phyloP scores from a whole-genome alignment of 1,139 yeast species.

The Diutina ranongensis region DNA sequence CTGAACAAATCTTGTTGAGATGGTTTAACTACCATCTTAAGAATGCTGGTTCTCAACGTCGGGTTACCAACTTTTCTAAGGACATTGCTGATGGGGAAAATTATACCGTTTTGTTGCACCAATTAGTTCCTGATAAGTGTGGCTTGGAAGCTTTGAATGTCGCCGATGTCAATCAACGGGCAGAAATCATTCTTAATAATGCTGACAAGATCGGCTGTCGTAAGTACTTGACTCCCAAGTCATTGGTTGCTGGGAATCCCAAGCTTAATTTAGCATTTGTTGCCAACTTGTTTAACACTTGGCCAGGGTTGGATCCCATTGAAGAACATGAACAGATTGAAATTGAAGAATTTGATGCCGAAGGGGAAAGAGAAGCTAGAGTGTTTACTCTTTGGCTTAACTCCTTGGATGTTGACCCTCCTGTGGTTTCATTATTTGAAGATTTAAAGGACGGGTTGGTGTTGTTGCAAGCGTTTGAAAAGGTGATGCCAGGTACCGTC shows the following conservation, averaged over 20 bases:
- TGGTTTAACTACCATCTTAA: constrained; percentile 97
- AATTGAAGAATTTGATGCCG: constrained; percentile 94
- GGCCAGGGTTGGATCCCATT: constrained; percentile 93
- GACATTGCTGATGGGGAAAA: constrained; percentile 95
- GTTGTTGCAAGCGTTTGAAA: constrained; percentile 85
- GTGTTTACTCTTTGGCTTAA: constrained; percentile 96
- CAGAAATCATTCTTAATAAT: constrained; percentile 71
- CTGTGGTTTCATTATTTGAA: constrained; percentile 83
- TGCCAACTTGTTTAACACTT: constrained; percentile 90
- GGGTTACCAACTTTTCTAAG: constrained; percentile 73
- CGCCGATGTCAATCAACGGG: constrained; percentile 61
- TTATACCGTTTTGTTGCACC: constrained; percentile 80
- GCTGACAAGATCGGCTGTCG: constrained; percentile 91
- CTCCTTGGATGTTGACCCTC: constrained; percentile 91
- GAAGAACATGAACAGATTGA: constrained; percentile 85
- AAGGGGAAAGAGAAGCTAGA: constrained; percentile 98
- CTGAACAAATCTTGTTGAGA: constrained; percentile 91
- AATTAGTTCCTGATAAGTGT: constrained; percentile 76
- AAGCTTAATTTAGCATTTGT: constrained; percentile 93
- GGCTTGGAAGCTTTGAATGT: constrained; percentile 74
- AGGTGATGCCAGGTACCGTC: constrained; percentile 90
- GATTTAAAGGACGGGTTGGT: constrained; percentile 91
- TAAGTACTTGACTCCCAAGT: constrained; percentile 86
- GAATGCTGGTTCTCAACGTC: constrained; percentile 84
- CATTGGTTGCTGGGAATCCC: constrained; percentile 93